Percentiles rank a stretch among this genome's conserved stretches.
Evolutionary conservation across 768 basidiomycete genomes (phyloP).

Genomic region (Amanita rimosa): DNA sequence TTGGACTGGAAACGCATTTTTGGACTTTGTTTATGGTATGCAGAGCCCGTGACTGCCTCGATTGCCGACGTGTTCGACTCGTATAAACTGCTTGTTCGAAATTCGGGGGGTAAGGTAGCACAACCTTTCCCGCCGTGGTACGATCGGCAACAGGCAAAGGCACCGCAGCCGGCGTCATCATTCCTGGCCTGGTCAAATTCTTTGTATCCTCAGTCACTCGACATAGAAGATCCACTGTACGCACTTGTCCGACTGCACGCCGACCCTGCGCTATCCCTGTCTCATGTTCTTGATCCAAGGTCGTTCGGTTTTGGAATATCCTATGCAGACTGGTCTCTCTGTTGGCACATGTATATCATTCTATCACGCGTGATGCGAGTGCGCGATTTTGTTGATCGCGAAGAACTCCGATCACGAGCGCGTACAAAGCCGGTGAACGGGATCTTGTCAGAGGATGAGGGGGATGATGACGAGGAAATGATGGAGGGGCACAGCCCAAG

Average conservation of each 20-base stretch:
- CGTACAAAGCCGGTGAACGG: slow-evolving; percentile 16
- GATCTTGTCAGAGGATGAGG: slow-evolving; percentile 17
- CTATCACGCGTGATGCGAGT: slow-evolving; percentile 73
- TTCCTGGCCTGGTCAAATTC: slow-evolving; percentile 31
- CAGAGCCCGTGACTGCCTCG: slow-evolving; percentile 56
- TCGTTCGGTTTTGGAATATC: slow-evolving; percentile 70
- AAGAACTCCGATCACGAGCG: slow-evolving; percentile 24
- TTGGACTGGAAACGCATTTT: slow-evolving; percentile 94
- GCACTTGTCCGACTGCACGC: slow-evolving; percentile 72
- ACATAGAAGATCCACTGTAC: slow-evolving; percentile 55
- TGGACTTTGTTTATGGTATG: slow-evolving; percentile 87
- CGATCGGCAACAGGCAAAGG: slow-evolving; percentile 12
- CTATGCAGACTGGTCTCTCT: slow-evolving; percentile 69
- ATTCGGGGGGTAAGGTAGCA: slow-evolving; percentile 27
- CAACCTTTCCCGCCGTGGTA: slow-evolving; percentile 59
- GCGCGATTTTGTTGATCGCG: slow-evolving; percentile 84
- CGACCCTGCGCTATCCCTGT: slow-evolving; percentile 60
- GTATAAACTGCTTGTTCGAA: slow-evolving; percentile 37
- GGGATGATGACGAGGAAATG: slow-evolving; percentile 31
- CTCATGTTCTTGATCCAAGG: slow-evolving; percentile 55
- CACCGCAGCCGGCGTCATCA: slow-evolving; percentile 7
- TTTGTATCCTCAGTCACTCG: slow-evolving; percentile 15
- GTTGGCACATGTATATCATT: slow-evolving; percentile 91
- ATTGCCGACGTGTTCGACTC: slow-evolving; percentile 57
- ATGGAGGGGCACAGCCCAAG: slow-evolving; percentile 72